Evolutionary conservation across 1,284 basidiomycete genomes (phyloP).

Genomic region (Cystobasidium slooffiae): DNA sequence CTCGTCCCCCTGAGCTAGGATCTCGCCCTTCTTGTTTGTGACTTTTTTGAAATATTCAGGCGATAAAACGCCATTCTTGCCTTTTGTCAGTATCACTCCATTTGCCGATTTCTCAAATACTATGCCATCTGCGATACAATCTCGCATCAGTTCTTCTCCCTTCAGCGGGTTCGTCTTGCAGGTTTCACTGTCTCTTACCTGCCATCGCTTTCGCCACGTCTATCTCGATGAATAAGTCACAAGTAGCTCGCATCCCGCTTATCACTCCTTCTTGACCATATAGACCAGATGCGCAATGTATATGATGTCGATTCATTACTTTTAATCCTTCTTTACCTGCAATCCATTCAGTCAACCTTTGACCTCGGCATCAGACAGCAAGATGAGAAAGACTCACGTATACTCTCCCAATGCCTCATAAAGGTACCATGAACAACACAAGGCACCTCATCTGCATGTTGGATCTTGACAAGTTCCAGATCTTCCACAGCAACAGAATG

Average conservation of each 20-base stretch:
- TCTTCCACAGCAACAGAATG: constrained; percentile 79
- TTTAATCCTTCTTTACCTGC: constrained; percentile 72
- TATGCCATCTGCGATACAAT: constrained; percentile 63
- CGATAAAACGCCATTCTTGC: constrained; percentile 65
- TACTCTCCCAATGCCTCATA: constrained; percentile 69
- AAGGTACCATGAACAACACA: constrained; percentile 80
- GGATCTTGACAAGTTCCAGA: constrained; percentile 70
- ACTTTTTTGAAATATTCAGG: constrained; percentile 70
- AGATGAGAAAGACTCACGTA: constrained; percentile 62
- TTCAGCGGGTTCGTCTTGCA: background rate
- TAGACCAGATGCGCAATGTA: constrained; percentile 76
- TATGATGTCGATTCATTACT: constrained; percentile 83
- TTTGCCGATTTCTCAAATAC: constrained; percentile 76
- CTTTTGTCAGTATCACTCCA: constrained; percentile 80
- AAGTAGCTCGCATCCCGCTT: constrained; percentile 76
- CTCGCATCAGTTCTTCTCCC: background rate
- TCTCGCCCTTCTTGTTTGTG: constrained; percentile 55
- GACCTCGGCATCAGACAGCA: background rate
- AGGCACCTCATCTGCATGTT: constrained; percentile 67
- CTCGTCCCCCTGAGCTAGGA: constrained; percentile 3
- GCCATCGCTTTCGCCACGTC: constrained; percentile 71
- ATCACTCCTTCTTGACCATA: constrained; percentile 67
- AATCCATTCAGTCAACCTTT: background rate
- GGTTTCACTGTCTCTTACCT: constrained; percentile 40
- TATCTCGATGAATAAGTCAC: constrained; percentile 75